Evolutionary conservation across 1,284 basidiomycete genomes (phyloP).

Genomic region (Caloboletus inedulis): DNA sequence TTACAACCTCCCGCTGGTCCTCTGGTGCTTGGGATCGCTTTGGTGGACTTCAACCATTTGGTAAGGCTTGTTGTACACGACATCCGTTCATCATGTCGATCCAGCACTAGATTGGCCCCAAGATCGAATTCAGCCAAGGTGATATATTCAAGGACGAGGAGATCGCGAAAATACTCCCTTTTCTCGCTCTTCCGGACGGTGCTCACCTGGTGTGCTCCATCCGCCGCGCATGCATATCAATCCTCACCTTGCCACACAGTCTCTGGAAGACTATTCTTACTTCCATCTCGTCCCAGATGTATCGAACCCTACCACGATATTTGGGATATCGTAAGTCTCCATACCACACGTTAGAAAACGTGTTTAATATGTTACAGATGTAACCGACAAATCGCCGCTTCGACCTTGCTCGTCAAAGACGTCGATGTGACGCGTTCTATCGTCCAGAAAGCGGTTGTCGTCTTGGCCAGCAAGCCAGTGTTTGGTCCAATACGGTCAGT

Average conservation of each 20-base stretch:
- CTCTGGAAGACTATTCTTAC: slow-evolving; percentile 94
- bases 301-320: slow-evolving; percentile 75
- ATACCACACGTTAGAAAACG: slow-evolving; percentile 1
- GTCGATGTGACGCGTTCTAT: slow-evolving; percentile 92
- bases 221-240: slow-evolving; percentile 5
- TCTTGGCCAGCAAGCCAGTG: slow-evolving; percentile 85
- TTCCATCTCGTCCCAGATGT: slow-evolving; percentile 82
- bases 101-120: slow-evolving; percentile 74
- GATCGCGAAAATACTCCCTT: slow-evolving; percentile 81
- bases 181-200: slow-evolving; percentile 96
- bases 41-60: slow-evolving; percentile 90
- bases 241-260: slow-evolving; percentile 43
- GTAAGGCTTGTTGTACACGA: slow-evolving; percentile 41
- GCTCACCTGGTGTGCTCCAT: slow-evolving; percentile 75
- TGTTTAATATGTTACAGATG: slow-evolving; percentile 51
- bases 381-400: slow-evolving; percentile 90
- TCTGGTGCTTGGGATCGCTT: slow-evolving; percentile 76
- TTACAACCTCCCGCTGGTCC: slow-evolving; percentile 56
- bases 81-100: slow-evolving; percentile 14
- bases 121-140: slow-evolving; percentile 77
- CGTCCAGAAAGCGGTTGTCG: slow-evolving; percentile 97
- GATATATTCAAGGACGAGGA: slow-evolving; percentile 79
- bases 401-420: slow-evolving; percentile 77
- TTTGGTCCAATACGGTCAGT: slow-evolving; percentile 81
- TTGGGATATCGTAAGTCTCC: slow-evolving; percentile 84